phyloP scores from a whole-genome alignment of 2,329 filamentous ascomycete species.

The Trichoderma sp. region DNA sequence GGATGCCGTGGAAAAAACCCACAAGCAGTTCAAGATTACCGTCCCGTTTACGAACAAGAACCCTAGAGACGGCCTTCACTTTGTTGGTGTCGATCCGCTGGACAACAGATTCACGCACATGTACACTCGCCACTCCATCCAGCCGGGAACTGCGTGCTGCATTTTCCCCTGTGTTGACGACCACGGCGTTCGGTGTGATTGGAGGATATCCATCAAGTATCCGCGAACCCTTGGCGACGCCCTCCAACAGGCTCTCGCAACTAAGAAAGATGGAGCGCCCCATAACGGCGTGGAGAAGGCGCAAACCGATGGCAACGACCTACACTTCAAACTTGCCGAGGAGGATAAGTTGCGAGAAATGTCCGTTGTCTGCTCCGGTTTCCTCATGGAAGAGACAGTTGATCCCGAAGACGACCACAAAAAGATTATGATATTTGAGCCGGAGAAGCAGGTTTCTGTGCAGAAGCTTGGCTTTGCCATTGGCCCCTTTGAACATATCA shows the following conservation, averaged over 20 bases:
- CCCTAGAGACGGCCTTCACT: constrained; percentile 84
- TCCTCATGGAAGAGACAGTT: constrained; percentile 76
- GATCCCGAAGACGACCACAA: constrained; percentile 75
- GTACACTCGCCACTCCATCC: constrained; percentile 78
- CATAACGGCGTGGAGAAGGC: constrained; percentile 35
- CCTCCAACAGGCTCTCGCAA: constrained; percentile 47
- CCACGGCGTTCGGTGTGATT: constrained; percentile 73
- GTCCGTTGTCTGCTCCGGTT: constrained; percentile 86
- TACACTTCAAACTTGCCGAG: constrained; percentile 53
- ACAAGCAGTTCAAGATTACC: constrained; percentile 47
- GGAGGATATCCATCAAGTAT: constrained; percentile 84
- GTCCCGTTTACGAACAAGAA: constrained; percentile 76
- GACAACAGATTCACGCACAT: constrained; percentile 86
- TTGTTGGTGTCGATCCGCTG: constrained; percentile 76
- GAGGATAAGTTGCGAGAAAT: constrained; percentile 88
- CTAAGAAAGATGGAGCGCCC: constrained; percentile 36
- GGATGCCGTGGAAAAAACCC: constrained; percentile 37
- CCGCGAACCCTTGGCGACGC: constrained; percentile 83
- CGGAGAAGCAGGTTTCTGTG: constrained; percentile 70
- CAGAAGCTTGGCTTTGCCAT: constrained; percentile 92
- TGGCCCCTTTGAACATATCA: constrained; percentile 91
- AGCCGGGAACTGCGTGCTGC: constrained; percentile 75
- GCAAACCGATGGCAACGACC: constrained; percentile 42
- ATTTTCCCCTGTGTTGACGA: constrained; percentile 95
- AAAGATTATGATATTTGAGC: constrained; percentile 84